These are phyloP conservation scores for Sanghuangporus weigelae DNA, from an alignment of 1,284 basidiomycete species.

Conservation along the genomic window DNA sequence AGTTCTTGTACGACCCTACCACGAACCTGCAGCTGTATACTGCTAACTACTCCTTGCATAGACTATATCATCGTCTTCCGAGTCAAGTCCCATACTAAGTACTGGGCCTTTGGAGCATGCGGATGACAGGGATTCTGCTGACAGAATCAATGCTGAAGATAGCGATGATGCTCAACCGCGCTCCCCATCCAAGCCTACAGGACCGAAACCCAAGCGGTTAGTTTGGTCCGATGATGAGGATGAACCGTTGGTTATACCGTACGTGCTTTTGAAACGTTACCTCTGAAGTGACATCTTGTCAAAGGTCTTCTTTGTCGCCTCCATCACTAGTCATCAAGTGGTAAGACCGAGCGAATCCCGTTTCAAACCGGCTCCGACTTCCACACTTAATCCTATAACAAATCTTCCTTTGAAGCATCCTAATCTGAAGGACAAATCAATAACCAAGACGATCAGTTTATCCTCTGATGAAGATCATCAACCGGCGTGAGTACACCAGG, in stretches of 20 bases:
- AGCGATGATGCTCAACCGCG: background rate
- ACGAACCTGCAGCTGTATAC: background rate
- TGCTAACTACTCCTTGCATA: background rate
- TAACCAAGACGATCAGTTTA: no score
- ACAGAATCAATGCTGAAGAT: background rate
- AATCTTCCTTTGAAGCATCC: no score
- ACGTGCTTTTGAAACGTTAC: background rate
- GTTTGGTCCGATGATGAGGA: constrained; percentile 16
- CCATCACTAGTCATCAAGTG: background rate
- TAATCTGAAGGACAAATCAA: no score
- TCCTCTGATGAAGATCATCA: no score
- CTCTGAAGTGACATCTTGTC: background rate
- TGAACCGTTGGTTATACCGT: background rate
- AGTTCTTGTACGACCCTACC: constrained; percentile 8
- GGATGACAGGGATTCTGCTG: no score
- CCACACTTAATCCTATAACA: no score
- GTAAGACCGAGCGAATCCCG: background rate
- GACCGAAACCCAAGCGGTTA: background rate
- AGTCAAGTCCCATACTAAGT: constrained; percentile 12
- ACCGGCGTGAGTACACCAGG: no score
- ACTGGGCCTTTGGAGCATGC: background rate
- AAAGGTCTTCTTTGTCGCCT: background rate
- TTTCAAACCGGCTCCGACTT: background rate
- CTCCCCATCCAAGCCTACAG: background rate
- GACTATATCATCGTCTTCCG: constrained; percentile 14